Evolutionary conservation across 768 basidiomycete species (phyloP), one percentile per base, ranked within the genome.

Genomic region (Collybiopsis luxurians): DNA sequence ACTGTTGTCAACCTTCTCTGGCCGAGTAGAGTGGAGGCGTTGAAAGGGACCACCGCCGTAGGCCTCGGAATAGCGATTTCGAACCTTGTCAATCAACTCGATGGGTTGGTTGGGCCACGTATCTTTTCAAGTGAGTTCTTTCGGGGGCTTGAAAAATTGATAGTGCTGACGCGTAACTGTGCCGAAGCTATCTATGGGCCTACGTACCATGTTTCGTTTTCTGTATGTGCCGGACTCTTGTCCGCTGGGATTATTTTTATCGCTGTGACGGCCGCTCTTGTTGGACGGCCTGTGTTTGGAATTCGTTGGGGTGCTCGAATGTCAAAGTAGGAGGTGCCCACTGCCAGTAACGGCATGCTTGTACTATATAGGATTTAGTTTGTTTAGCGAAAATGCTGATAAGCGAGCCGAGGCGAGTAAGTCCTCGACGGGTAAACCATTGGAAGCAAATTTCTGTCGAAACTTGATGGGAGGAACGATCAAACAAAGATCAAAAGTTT

Each of bases 31-130:
- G 51, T 53, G 7, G 51, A 28, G 9, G 51, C 51, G 23, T 30
- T 53, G 27, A 38, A 40, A 39, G 51, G 51, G 5, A 53, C 51
- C 38, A 53, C 51, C 24, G 51, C 51, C 10, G 51, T 53, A n/a
- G 51, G 51, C 13, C 51, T 53, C 5, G 51, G 51, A 6, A 53
- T 53, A 13, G 51, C 51, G 3, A 34, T 53, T 1, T 53, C 51
- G 9, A 53, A 53, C n/a, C 31, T 53, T 42, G 31, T 53, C 19
- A 53, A 38, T 19, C 30, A 53, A 19, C 30, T 53, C 21, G 51
- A 53, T 30, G 51, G 51, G 27, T 42, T 53, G 23, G 36, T 53
- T 53, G 51, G 51, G 24, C 51, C 51, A 19, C 23, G 30, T 0
- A 53, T 53, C 36, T 53, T 53, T 19, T 53, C 51, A 9, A 27